Evolutionary conservation across 352 stramenopile species (phyloP).

Genomic region (Pythium chondricola): DNA sequence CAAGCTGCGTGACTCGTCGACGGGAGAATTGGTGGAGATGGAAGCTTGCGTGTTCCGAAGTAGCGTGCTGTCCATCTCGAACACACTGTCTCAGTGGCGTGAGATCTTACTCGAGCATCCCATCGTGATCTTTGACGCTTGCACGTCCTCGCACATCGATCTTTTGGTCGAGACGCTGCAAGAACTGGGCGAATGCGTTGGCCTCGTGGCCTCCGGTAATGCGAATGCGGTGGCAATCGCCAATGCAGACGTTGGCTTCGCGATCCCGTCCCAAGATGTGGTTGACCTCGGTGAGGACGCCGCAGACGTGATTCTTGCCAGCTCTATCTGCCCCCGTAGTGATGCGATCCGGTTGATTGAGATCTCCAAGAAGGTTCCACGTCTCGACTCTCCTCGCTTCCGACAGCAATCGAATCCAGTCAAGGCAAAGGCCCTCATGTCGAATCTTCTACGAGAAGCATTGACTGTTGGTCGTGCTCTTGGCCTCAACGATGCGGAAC

Average conservation of each 20-base stretch:
- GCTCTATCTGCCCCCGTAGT: slow-evolving; percentile 31
- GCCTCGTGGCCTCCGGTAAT: slow-evolving; percentile 32
- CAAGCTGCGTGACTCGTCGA: slow-evolving; percentile 30
- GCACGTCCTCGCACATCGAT: slow-evolving; percentile 32
- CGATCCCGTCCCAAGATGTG: slow-evolving; percentile 30
- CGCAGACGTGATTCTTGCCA: slow-evolving; percentile 34
- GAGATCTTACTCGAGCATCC: slow-evolving; percentile 32
- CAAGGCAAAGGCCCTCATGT: slow-evolving; percentile 17
- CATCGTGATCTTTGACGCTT: slow-evolving; percentile 44
- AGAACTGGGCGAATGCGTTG: slow-evolving; percentile 45
- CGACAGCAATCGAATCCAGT: slow-evolving; percentile 3
- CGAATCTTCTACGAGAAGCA: slow-evolving; percentile 28
- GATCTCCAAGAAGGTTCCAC: slow-evolving; percentile 30
- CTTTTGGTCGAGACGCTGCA: slow-evolving; percentile 46
- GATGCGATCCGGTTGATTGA: slow-evolving; percentile 48
- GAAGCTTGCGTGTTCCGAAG: slow-evolving; percentile 32
- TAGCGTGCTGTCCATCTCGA: slow-evolving; percentile 39
- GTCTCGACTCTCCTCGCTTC: background rate
- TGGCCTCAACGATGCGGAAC: slow-evolving; percentile 23
- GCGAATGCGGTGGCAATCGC: slow-evolving; percentile 38
- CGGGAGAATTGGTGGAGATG: slow-evolving; percentile 25
- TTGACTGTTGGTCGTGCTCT: slow-evolving; percentile 27
- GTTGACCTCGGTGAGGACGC: slow-evolving; percentile 49
- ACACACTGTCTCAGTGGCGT: slow-evolving; percentile 45
- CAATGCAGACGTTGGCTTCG: slow-evolving; percentile 43